These are phyloP conservation scores for Hibiscus trionum DNA, from an alignment of 345 rosid genomes.

Conservation along the genomic window DNA sequence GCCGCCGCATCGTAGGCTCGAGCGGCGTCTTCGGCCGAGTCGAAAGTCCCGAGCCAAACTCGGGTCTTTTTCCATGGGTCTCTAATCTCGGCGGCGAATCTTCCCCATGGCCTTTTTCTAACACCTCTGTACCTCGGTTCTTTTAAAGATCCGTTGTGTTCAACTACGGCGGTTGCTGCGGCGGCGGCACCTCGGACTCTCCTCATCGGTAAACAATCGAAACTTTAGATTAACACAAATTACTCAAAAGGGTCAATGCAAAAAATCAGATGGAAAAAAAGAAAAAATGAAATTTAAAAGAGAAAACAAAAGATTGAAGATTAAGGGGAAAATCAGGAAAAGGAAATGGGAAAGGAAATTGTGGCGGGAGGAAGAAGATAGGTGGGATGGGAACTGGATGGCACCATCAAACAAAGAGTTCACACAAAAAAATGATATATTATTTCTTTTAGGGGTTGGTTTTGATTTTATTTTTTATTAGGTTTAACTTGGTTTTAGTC, in stretches of 20 bases:
- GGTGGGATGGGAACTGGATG: background rate
- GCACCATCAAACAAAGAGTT: background rate
- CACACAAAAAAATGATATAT: no score
- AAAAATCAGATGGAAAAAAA: background rate
- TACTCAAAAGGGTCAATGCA: background rate
- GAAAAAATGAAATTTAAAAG: background rate
- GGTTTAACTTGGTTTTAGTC: background rate
- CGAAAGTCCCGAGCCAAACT: constrained; percentile 92
- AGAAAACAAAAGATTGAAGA: background rate
- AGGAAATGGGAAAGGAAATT: background rate
- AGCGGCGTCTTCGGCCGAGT: constrained; percentile 86
- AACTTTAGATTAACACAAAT: background rate
- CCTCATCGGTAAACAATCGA: constrained; percentile 30
- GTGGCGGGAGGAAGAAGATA: background rate
- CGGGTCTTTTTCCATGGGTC: constrained; percentile 77
- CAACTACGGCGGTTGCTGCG: constrained; percentile 26
- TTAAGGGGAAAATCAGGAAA: background rate
- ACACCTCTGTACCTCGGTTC: constrained; percentile 88
- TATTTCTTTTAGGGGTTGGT: background rate
- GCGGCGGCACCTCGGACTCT: constrained; percentile 47
- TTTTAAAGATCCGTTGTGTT: constrained; percentile 7
- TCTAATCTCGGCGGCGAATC: constrained; percentile 91
- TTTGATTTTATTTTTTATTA: background rate
- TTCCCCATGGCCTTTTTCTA: constrained; percentile 85
- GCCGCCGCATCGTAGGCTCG: constrained; percentile 89